These are phyloP conservation scores for Amanita brunnescens DNA, from an alignment of 768 basidiomycete genomes.

Conservation along the genomic window DNA sequence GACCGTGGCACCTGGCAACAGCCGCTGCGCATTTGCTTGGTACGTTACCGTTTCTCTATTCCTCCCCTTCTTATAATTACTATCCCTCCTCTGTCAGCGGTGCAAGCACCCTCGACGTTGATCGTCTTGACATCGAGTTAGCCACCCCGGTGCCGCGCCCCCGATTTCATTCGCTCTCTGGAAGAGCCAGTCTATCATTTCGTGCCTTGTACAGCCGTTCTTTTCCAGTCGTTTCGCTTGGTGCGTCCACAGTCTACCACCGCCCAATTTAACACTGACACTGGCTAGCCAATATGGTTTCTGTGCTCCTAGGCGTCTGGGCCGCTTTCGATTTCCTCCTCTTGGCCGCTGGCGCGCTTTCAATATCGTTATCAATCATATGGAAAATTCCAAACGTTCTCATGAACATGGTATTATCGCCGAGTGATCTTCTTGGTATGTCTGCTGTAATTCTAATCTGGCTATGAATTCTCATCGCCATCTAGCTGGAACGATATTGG, in stretches of 20 bases:
- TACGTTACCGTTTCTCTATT: slow-evolving; percentile 1
- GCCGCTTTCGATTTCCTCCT: slow-evolving; percentile 61
- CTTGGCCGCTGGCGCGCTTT: slow-evolving; percentile 57
- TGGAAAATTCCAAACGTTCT: slow-evolving; percentile 66
- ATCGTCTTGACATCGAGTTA: slow-evolving; percentile 44
- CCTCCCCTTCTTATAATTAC: slow-evolving; percentile 16
- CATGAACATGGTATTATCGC: slow-evolving; percentile 61
- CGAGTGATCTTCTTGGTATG: slow-evolving; percentile 49
- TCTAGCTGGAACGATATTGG: slow-evolving; percentile 63
- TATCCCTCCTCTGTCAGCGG: slow-evolving; percentile 31
- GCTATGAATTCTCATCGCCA: neutral
- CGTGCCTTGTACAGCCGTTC: neutral
- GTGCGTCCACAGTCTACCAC: neutral
- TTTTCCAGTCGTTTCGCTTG: neutral
- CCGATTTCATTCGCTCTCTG: slow-evolving; percentile 37
- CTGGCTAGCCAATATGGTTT: slow-evolving; percentile 47
- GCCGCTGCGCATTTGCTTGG: neutral
- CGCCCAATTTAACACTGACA: neutral
- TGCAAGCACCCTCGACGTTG: slow-evolving; percentile 54
- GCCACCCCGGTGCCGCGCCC: slow-evolving; percentile 34
- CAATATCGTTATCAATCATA: slow-evolving; percentile 59
- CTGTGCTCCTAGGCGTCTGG: slow-evolving; percentile 66
- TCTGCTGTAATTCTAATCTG: neutral
- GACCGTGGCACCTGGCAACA: neutral
- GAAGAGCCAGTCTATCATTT: slow-evolving; percentile 30